Base-by-base conservation (phyloP, 306 rosid species). In the Dryas drummondii region DNA sequence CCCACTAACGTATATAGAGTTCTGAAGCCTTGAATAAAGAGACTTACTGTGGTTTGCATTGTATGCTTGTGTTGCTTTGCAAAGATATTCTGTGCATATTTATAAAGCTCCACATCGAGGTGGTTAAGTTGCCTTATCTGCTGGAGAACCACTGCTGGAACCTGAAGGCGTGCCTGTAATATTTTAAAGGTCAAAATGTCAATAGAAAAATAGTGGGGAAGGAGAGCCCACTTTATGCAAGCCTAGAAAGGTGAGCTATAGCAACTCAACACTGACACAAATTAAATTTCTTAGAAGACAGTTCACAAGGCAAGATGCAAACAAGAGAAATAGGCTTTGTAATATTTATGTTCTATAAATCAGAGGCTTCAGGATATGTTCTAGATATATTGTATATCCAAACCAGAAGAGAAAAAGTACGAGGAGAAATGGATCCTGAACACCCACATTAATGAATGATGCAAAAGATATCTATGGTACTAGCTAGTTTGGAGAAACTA, bases 91-190 rank as follows among this genome's bases (percentile, higher is more conserved):
- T 85, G 85, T 0, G 98, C 99, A 77, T 96, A 76, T 76, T 86
- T 81, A 56, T 90, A 92, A 56, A 96, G 96, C 78, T 96, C 93
- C 72, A 96, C 14, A 82, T 96, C 99, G 80, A 96, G 98, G 85
- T 87, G 76, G 68, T 96, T 96, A 78, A 90, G 90, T 56, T 86
- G 83, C 64, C 79, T 80, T 65, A 96, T 86, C 84, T 85, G 85
- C 83, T 76, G 76, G 69, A 90, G 90, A 80, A 92, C 83, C 62
- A 32, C 81, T 72, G 89, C 84, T 40, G 92, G 67, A 81, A 96
- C 88, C 27, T 75, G 87, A 72, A 50, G 93, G 6, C 97, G 98
- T 27, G 96, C 94, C 99, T 96, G 87, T 54, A 76, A 58, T 81
- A 76, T 71, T 74, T 76, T 7, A 62, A 55, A 56, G 55, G 32